Evolutionary conservation across 2,329 filamentous ascomycete species (phyloP).

Genomic region (Chalara sp.): DNA sequence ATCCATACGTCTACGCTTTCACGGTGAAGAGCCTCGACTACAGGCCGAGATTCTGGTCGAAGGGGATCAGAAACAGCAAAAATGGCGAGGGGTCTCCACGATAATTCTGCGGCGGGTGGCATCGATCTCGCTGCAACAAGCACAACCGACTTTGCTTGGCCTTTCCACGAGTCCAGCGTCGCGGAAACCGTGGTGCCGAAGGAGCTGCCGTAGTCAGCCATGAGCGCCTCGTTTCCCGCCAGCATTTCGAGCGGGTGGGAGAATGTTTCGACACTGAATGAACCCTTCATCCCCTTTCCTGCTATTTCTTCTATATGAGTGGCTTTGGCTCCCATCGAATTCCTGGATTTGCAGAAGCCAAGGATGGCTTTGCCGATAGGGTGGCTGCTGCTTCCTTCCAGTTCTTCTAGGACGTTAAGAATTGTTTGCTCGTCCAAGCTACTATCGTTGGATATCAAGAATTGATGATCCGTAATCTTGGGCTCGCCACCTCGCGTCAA

Average conservation of each 20-base stretch:
- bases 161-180: conserved; percentile 50
- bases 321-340: conserved; percentile 26
- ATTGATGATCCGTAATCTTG: conserved; percentile 42
- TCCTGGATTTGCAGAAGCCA: conserved; percentile 45
- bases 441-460: neutral
- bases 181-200: conserved; percentile 30
- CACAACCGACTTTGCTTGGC: conserved; percentile 56
- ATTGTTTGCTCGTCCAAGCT: conserved; percentile 23
- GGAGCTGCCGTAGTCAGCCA: conserved; percentile 41
- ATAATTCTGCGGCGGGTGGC: neutral
- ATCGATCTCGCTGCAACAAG: conserved; percentile 24
- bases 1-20: conserved; percentile 76
- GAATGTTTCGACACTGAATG: conserved; percentile 29
- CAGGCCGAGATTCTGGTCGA: conserved; percentile 60
- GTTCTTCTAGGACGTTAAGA: conserved; percentile 47
- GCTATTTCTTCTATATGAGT: conserved; percentile 56
- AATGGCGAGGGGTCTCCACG: conserved; percentile 48
- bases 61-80: conserved; percentile 78
- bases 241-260: conserved; percentile 39
- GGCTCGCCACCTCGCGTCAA: conserved; percentile 59
- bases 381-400: conserved; percentile 69
- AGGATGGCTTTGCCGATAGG: conserved; percentile 67
- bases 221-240: conserved; percentile 68
- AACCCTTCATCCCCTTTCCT: conserved; percentile 63
- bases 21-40: conserved; percentile 59